These are phyloP conservation scores for Cryphonectria nitschkei DNA, from an alignment of 2,329 filamentous ascomycete genomes.

Conservation along the genomic window DNA sequence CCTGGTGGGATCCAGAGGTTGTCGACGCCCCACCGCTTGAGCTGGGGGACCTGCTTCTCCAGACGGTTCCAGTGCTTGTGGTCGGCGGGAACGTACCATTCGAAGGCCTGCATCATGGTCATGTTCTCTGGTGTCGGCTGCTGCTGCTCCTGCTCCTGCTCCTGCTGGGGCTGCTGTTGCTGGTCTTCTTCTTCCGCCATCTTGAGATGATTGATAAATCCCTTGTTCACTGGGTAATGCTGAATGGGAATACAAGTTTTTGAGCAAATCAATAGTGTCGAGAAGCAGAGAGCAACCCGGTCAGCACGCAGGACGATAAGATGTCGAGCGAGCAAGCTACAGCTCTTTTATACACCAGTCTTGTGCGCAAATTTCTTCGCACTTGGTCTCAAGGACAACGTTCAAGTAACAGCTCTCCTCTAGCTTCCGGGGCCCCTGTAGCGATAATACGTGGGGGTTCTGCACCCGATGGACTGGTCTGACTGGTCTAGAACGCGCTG, in stretches of 20 bases:
- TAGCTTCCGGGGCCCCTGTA: not conserved
- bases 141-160: conserved; percentile 13
- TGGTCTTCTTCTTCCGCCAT: conserved; percentile 30
- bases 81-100: conserved; percentile 72
- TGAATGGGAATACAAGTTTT: not conserved
- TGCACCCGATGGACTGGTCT: not conserved
- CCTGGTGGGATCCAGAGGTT: conserved; percentile 73
- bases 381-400: not conserved
- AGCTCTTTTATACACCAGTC: not conserved
- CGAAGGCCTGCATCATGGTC: conserved; percentile 71
- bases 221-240: not conserved
- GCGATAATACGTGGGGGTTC: not conserved
- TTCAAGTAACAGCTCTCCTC: not conserved
- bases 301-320: too few species aligned
- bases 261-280: not conserved
- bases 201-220: conserved; percentile 16
- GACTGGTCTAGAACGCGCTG: conserved; percentile 1
- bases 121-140: conserved; percentile 47
- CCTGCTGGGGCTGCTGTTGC: not conserved
- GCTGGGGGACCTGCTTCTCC: conserved; percentile 54
- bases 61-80: conserved; percentile 67
- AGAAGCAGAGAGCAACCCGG: not conserved
- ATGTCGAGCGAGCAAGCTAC: not conserved
- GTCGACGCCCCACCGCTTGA: conserved; percentile 66
- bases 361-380: not conserved